These are phyloP conservation scores for Selaginella tamariscina DNA, from an alignment of 75 land plant species.

Conservation along the genomic window DNA sequence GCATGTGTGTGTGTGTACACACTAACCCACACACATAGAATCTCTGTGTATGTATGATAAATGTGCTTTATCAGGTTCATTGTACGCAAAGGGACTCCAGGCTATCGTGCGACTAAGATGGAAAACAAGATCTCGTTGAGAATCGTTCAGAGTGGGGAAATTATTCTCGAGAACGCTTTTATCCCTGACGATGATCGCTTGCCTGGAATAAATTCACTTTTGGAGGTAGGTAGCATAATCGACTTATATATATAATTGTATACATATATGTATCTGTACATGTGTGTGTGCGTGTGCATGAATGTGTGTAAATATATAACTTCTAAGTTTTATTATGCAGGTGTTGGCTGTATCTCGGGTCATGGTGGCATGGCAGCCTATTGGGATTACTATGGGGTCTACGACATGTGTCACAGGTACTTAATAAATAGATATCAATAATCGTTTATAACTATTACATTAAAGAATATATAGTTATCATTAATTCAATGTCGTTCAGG, in stretches of 20 bases:
- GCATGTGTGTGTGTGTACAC: no score
- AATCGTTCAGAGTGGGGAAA: constrained; percentile 93
- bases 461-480: no score
- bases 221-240: constrained; percentile 73
- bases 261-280: no score
- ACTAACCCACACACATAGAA: neutral
- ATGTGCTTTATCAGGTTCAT: constrained; percentile 41
- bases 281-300: no score
- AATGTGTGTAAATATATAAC: no score
- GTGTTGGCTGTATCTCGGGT: constrained; percentile 83
- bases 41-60: neutral
- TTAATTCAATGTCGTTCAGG: no score
- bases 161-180: constrained; percentile 56
- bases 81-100: constrained; percentile 71
- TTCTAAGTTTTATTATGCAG: constrained; percentile 26
- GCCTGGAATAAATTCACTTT: constrained; percentile 72
- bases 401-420: constrained; percentile 94
- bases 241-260: no score
- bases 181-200: constrained; percentile 83
- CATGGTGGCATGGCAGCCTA: constrained; percentile 98
- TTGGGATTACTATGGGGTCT: constrained; percentile 91
- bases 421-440: no score
- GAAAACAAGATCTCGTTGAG: constrained; percentile 83
- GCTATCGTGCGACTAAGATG: constrained; percentile 63
- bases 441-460: no score